Evolutionary conservation across 768 basidiomycete genomes (phyloP).

Genomic region (Mycena metata): DNA sequence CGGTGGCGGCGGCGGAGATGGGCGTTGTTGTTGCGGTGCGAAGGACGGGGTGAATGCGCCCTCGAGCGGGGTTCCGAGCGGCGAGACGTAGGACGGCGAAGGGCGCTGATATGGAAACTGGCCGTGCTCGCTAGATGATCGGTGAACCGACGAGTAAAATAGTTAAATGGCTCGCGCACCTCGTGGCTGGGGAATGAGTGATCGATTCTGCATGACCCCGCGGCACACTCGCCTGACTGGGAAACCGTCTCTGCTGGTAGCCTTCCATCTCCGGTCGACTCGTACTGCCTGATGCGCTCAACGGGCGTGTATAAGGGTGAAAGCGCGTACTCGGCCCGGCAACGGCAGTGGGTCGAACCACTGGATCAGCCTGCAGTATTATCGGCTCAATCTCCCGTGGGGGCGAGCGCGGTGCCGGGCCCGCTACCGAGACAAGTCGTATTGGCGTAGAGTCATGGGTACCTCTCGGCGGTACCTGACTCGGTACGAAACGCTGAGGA

Average conservation of each 20-base stretch:
- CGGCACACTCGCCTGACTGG: constrained; percentile 36
- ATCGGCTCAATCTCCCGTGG: constrained; percentile 41
- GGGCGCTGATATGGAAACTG: constrained; percentile 7
- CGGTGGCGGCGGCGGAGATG: constrained; percentile 10
- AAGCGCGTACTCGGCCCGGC: constrained; percentile 36
- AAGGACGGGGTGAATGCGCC: constrained; percentile 11
- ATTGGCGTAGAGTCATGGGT: constrained; percentile 48
- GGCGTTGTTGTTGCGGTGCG: neutral
- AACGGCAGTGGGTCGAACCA: constrained; percentile 8
- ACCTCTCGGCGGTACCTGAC: constrained; percentile 42
- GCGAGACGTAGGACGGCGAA: constrained; percentile 20
- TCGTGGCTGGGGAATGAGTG: constrained; percentile 36
- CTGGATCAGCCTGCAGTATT: constrained; percentile 41
- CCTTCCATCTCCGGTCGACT: neutral
- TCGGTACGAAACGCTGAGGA: constrained; percentile 43
- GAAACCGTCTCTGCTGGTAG: constrained; percentile 37
- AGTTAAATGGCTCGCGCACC: constrained; percentile 24
- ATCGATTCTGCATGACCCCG: constrained; percentile 28
- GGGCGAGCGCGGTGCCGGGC: constrained; percentile 41
- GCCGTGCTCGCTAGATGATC: neutral
- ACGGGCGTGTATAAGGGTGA: constrained; percentile 32
- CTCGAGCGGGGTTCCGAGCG: constrained; percentile 15
- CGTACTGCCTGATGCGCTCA: constrained; percentile 9
- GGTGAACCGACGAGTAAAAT: constrained; percentile 16
- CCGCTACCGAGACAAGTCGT: constrained; percentile 45